Base-by-base conservation (phyloP, 495 filamentous ascomycete genomes). In the Tuber melanosporum region DNA sequence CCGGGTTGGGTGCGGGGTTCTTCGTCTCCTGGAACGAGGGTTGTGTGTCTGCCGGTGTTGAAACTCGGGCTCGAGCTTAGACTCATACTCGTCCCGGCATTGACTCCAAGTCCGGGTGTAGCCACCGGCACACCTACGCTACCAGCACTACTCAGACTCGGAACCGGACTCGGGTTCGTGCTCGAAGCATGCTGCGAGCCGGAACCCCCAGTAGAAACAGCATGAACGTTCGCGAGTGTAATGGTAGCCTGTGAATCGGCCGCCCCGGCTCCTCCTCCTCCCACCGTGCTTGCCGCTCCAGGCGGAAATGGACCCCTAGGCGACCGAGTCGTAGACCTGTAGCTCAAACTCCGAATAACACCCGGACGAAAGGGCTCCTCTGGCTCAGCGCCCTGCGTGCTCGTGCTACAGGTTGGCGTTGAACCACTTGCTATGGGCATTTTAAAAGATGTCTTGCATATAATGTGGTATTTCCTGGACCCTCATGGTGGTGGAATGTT, bases 341-440 rank as follows among this genome's bases (percentile, higher is more conserved):
- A 76, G 57, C 78, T 79, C 41, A 80, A 15, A 49, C 52, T 73
- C 20, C 45, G 78, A 47, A 62, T 66, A 19, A 79, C 49, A 6
- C 76, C 57, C 6, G 78, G 45, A 17, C 71, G 73, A 32, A 76
- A 79, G 22, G 42, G 47, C 62, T 73, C 75, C 22, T 80, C 77
- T 14, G 73, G 62, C 10, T 79, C 78, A 32, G 78, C 70, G 57
- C 73, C 71, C 62, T 73, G 62, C 15, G 19, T 79, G 44, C 77
- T 80, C 32, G 78, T 71, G 20, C 78, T 80, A 47, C 73, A 76
- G 15, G 77, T 73, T 57, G 78, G 78, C 41, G 77, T 71, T 17
- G 78, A 76, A 42, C 77, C 77, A 17, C 78, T 80, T 22, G 78
- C 78, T 71, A 80, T 73, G 47, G 73, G 73, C 78, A 80, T 80